Base-by-base conservation (phyloP, 306 rosid genomes). In the Fragaria iinumae region DNA sequence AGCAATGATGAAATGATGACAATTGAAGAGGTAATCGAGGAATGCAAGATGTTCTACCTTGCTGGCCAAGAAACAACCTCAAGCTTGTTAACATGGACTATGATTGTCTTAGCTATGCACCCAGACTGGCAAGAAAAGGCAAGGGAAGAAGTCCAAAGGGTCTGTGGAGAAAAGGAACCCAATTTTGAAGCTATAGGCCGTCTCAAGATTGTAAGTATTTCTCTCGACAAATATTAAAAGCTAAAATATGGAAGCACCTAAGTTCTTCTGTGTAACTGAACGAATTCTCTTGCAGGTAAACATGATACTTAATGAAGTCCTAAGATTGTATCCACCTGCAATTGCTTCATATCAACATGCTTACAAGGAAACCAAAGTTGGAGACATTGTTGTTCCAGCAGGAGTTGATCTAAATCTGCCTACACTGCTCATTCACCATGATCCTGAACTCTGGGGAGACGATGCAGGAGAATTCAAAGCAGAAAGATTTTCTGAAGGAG, bases 41-140 rank as follows among this genome's bases (percentile, higher is more conserved):
- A 86, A 57, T 84, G 88, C 85, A 88, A 82, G 79, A 86, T 75
- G 77, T 84, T 84, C 79, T 88, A 88, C 74, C 81, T 86, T 41
- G 90, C 85, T 18, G 90, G 88, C 45, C 80, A 88, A 60, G 91
- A 86, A 55, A 88, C 91, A 68, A 80, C 87, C 18, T 71, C 88
- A 38, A 80, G 82, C 74, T 86, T 73, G 88, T 27, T 84, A 67
- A 76, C 81, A 69, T 86, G 87, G 92, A 84, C 82, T 8, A 52
- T 86, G 67, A 76, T 88, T 23, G 87, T 88, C 53, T 68, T 88
- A 38, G 82, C 91, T 25, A 84, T 86, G 80, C 91, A 86, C 79
- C 80, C 79, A 29, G 79, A 75, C 0, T 88, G 82, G 91, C 91
- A 88, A 80, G 87, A 86, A 53, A 84, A 82, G 79, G 90, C 85